phyloP scores from a whole-genome alignment of 192 early-diverging fungal species.

The Coemansia sp. region DNA sequence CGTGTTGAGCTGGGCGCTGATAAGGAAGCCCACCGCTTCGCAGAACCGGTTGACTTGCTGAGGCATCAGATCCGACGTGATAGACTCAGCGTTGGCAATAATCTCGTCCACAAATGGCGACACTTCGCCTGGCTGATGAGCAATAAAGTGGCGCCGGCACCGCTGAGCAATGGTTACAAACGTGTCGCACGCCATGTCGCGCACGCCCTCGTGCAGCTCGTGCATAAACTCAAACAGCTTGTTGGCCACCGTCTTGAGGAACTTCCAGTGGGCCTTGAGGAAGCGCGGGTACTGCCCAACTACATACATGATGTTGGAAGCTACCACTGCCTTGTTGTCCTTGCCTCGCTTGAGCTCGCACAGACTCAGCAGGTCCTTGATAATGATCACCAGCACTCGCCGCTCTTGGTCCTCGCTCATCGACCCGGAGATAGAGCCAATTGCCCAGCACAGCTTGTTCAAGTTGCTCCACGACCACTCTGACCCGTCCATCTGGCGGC shows the following conservation, averaged over 20 bases:
- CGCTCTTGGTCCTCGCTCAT: conserved; percentile 98
- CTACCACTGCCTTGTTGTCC: conserved; percentile 99
- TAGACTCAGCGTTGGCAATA: conserved; percentile 69
- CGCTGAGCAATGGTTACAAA: conserved; percentile 99
- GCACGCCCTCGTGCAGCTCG: conserved; percentile 97
- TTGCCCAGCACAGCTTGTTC: conserved; percentile 98
- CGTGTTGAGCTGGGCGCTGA: conserved; percentile 85
- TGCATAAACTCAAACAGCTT: conserved; percentile 99
- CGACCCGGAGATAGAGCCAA: conserved; percentile 96
- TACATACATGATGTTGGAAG: conserved; percentile 99
- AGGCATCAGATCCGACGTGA: conserved; percentile 87
- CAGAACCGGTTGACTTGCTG: conserved; percentile 98
- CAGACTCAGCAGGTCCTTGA: conserved; percentile 95
- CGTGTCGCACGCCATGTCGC: conserved; percentile 99
- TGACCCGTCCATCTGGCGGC: conserved; percentile 89
- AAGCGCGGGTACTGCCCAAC: conserved; percentile 99
- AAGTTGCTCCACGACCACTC: conserved; percentile 99
- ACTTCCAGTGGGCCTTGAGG: conserved; percentile 99
- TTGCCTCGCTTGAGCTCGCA: conserved; percentile 97
- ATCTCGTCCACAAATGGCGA: conserved; percentile 98
- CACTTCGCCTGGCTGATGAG: conserved; percentile 85
- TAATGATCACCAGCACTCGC: conserved; percentile 94
- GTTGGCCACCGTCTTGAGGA: conserved; percentile 99
- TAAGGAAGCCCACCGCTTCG: conserved; percentile 97
- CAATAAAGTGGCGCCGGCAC: conserved; percentile 93